Evolutionary conservation across 768 basidiomycete species (phyloP).

Genomic region (Boletus sp.): DNA sequence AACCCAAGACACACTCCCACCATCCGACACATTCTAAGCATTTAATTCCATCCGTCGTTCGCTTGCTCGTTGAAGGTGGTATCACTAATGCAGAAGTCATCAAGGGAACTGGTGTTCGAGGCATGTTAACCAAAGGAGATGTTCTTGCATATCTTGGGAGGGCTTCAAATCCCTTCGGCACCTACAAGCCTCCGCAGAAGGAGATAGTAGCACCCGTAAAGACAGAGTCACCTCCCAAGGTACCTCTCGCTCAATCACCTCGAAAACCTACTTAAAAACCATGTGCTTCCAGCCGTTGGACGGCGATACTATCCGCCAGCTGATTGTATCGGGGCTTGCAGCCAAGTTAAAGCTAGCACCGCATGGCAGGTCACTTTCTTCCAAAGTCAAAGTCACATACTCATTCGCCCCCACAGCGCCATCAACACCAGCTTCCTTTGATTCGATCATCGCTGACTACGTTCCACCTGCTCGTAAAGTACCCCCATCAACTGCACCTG

Average conservation of each 20-base stretch:
- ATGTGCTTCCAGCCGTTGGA: conserved; percentile 46
- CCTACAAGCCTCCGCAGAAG: conserved; percentile 51
- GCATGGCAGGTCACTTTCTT: conserved; percentile 35
- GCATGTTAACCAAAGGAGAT: conserved; percentile 97
- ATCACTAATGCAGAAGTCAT: conserved; percentile 62
- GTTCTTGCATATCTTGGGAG: conserved; percentile 83
- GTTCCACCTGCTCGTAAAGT: conserved; percentile 40
- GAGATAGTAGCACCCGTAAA: conserved; percentile 30
- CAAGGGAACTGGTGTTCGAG: conserved; percentile 84
- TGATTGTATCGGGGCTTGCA: conserved; percentile 61
- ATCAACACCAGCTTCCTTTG: conserved; percentile 52
- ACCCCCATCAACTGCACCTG: not conserved
- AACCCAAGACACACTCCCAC: conserved; percentile 34
- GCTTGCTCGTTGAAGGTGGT: conserved; percentile 60
- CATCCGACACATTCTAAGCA: conserved; percentile 56
- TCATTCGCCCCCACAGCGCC: conserved; percentile 34
- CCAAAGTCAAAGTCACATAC: not conserved
- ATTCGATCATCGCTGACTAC: conserved; percentile 75
- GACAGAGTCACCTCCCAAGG: conserved; percentile 37
- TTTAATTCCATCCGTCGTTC: conserved; percentile 87
- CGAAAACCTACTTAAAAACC: not conserved
- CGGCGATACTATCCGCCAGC: conserved; percentile 57
- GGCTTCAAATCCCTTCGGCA: conserved; percentile 73
- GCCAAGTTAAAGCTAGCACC: conserved; percentile 49
- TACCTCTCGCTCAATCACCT: conserved; percentile 16